These are phyloP conservation scores for Euphorbia pulcherrima DNA, from an alignment of 345 rosid genomes.

Conservation along the genomic window DNA sequence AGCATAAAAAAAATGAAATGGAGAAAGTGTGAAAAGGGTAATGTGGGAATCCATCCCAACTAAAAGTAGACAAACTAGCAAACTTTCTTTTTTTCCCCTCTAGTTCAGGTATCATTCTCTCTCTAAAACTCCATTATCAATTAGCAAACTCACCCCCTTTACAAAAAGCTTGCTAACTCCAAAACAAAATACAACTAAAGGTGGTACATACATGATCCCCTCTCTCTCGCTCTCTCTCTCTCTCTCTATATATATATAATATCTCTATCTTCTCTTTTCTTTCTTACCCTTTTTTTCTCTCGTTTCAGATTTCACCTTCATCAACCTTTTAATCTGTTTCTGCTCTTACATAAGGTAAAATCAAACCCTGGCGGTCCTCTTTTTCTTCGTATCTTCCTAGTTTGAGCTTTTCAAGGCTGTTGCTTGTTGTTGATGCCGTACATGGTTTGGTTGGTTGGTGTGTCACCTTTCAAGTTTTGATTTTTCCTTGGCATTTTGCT, in stretches of 20 bases:
- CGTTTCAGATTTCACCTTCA: conserved; percentile 15
- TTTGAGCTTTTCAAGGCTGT: conserved; percentile 13
- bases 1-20: background rate
- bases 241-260: background rate
- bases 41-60: conserved; percentile 21
- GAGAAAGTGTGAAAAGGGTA: conserved; percentile 27
- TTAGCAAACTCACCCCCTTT: conserved; percentile 17
- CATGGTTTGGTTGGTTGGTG: conserved; percentile 30
- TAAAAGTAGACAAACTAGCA: conserved; percentile 18
- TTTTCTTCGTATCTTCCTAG: background rate
- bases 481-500: conserved; percentile 23
- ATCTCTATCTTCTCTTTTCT: background rate
- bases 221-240: background rate
- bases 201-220: conserved; percentile 84
- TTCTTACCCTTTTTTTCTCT: background rate
- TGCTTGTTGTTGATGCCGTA: background rate
- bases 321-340: conserved; percentile 22
- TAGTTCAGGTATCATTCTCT: conserved; percentile 1
- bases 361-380: background rate
- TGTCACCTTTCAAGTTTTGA: conserved; percentile 7
- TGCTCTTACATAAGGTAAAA: conserved; percentile 30
- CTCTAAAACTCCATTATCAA: conserved; percentile 2
- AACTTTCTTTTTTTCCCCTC: conserved; percentile 10
- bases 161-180: conserved; percentile 6
- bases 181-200: conserved; percentile 37